A percentile compares a stretch with the other conserved stretches of the same genome.
Evolutionary conservation across 1,284 basidiomycete genomes (phyloP).

Genomic region (Cryptococcus hybrid): DNA sequence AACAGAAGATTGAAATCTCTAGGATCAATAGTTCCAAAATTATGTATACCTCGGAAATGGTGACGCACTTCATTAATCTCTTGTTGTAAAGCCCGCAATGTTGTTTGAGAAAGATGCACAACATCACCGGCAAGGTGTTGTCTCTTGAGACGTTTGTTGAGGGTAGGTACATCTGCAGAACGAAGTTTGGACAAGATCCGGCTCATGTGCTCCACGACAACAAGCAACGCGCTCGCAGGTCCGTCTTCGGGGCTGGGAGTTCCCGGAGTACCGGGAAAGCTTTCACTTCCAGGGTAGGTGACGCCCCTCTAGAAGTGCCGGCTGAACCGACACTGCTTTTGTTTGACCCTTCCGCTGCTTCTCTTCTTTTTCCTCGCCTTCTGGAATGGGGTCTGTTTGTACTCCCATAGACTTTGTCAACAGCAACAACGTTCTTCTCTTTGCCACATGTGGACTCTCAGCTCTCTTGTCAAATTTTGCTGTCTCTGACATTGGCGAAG

Average conservation of each 20-base stretch:
- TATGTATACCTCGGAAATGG: constrained; percentile 66
- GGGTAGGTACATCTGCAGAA: constrained; percentile 80
- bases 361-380: neutral
- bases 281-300: constrained; percentile 6
- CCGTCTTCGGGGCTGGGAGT: constrained; percentile 17
- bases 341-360: neutral
- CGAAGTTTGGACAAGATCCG: constrained; percentile 67
- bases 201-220: constrained; percentile 68
- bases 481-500: constrained; percentile 26
- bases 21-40: constrained; percentile 64
- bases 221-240: constrained; percentile 12
- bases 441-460: constrained; percentile 27
- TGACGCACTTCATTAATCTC: constrained; percentile 70
- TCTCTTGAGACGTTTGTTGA: constrained; percentile 85
- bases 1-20: constrained; percentile 82
- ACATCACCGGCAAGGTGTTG: constrained; percentile 84
- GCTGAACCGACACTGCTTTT: neutral
- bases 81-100: constrained; percentile 69
- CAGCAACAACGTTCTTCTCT: constrained; percentile 56
- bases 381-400: constrained; percentile 63
- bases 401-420: constrained; percentile 65
- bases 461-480: constrained; percentile 22
- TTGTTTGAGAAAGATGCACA: constrained; percentile 81
- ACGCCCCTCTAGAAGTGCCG: constrained; percentile 14
- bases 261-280: neutral